Base-by-base conservation (phyloP, 805 yeast species). In the Candida lessepsii region DNA sequence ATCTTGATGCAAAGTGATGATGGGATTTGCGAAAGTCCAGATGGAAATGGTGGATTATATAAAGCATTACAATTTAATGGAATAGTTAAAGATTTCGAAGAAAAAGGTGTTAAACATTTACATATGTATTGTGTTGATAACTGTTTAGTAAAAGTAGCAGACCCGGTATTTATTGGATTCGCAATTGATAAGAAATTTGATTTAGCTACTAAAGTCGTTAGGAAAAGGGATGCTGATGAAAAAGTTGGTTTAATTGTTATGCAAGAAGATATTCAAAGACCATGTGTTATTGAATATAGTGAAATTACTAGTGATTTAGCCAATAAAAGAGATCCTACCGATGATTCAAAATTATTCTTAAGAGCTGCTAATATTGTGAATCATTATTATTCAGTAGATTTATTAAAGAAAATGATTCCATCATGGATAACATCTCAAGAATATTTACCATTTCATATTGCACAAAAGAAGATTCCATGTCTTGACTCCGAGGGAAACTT, bases 121-220 rank as follows among this genome's bases (percentile, higher is more conserved):
- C 97, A 93, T 65, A 87, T 90, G 86, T 93, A 89, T 67, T 91
- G 98, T 65, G 98, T 93, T 35, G 99, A 93, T 65, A 93, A 93
- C 63, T 83, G 86, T 21, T 71, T 93, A 36, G 97, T 90, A 25
- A 83, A 81, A 60, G 87, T 91, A 39, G 97, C 96, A 2, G 99
- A 93, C 59, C 99, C 99, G 2, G 71, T 80, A 1, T 85, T 84
- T 51, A 66, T 93, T 46, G 99, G 99, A 0, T 91, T 83, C 65
- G 81, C 97, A 9, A 80, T 83, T 20, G 64, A 65, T 26, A 78
- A 81, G 38, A 54, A 73, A 3, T 86, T 80, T 42, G 79, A 86
- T 24, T 73, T 93, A 45, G 93, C 96, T 31, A 89, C 97, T 3
- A 93, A 93, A 60, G 97, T 85, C 13, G 99, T 93, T 29, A 81